phyloP scores from a whole-genome alignment of 768 basidiomycete species.

The Pleurotus pulmonarius region DNA sequence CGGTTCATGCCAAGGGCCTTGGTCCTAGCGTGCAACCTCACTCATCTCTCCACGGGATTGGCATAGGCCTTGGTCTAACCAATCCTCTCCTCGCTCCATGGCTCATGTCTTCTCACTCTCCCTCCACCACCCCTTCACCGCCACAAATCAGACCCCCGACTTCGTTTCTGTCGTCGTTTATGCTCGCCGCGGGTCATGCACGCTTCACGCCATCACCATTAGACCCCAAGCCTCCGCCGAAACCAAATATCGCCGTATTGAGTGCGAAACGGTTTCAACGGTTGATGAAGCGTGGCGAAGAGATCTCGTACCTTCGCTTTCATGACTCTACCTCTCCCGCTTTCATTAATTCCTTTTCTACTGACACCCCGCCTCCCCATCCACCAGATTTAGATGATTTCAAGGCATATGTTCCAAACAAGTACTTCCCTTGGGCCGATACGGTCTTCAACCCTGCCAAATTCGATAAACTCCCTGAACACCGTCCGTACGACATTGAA shows the following conservation, averaged over 20 bases:
- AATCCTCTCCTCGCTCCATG: no score
- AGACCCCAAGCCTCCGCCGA: neutral
- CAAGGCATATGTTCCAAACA: conserved; percentile 17
- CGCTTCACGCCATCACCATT: neutral
- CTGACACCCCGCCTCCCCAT: conserved; percentile 1
- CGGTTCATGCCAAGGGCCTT: no score
- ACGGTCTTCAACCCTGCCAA: conserved; percentile 20
- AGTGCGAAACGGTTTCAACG: neutral
- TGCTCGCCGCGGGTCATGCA: neutral
- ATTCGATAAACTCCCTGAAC: conserved; percentile 25
- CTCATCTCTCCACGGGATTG: conserved; percentile 14
- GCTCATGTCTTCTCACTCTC: no score
- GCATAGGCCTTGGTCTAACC: no score
- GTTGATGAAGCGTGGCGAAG: neutral
- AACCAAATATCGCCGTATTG: neutral
- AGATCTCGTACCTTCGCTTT: conserved; percentile 8
- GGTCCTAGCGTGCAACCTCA: conserved; percentile 12
- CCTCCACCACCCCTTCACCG: no score
- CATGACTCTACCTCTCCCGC: conserved; percentile 13
- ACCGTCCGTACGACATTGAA: conserved; percentile 28
- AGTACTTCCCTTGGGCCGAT: conserved; percentile 23
- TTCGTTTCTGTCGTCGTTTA: neutral
- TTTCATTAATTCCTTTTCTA: conserved; percentile 10
- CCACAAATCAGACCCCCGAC: no score
- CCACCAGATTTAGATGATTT: conserved; percentile 3